Evolutionary conservation across 495 filamentous ascomycete species (phyloP), one percentile per base, ranked within the genome.

Genomic region (Cryomyces antarcticus): DNA sequence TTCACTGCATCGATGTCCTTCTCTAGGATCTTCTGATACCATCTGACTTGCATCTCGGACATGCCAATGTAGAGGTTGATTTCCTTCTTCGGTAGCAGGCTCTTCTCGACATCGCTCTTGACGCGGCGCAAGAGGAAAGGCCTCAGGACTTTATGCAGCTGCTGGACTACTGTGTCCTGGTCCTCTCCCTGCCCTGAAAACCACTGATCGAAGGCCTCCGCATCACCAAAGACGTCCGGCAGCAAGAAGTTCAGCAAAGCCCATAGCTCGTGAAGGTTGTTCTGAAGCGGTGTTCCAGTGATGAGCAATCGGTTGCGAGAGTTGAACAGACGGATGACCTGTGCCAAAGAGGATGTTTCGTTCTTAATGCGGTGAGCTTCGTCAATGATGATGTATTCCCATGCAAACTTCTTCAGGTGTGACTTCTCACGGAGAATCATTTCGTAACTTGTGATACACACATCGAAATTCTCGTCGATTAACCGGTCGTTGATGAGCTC

Each of bases 361-460:
- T 99, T 99, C 64, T 99, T 99, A 66, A 99, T 96, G 17, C 92
- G 84, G 57, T 99, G 92, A 4, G 92, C 92, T 57, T 99, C 92
- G 54, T 99, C 92, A 43, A 99, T 93, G 57, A 99, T 94, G 60
- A 99, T 96, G 57, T 99, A 99, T 57, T 99, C 89, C 92, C 92
- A 99, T 0, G 92, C 85, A 55, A 96, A 92, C 59, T 96, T 96
- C 64, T 92, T 92, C 38, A 99, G 62, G 53, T 93, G 84, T 0
- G 82, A 68, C 63, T 99, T 96, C 56, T 99, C 92, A 36, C 89
- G 75, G 3, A 99, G 69, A 45, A 99, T 80, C 83, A 93, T 92
- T 57, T 93, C 84, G 58, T 93, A 93, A 55, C 82, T 88, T n/a
- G 84, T 93, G 48, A 93, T 82, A 61, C 85, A 87, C 6, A 88